Evolutionary conservation across 2,329 filamentous ascomycete species (phyloP).

Genomic region (Claviceps digitariae): DNA sequence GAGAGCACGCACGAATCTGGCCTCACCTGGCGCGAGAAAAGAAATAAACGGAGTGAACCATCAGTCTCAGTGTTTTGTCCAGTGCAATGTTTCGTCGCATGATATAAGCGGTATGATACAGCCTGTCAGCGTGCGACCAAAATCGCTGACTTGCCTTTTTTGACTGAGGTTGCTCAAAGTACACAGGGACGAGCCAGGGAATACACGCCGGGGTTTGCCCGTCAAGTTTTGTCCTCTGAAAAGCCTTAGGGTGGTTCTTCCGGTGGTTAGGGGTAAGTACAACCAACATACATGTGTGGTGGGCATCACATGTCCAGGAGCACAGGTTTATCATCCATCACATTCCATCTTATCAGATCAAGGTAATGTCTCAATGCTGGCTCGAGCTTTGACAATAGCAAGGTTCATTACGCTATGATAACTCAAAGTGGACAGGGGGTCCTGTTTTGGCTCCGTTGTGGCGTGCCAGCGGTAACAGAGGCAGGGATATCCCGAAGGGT

Average conservation of each 20-base stretch:
- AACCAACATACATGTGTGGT: not conserved
- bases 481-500: not conserved
- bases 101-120: not conserved
- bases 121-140: not conserved
- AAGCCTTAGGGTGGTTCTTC: not conserved
- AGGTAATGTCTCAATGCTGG: not conserved
- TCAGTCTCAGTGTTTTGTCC: not conserved
- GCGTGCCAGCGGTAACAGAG: not conserved
- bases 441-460: not conserved
- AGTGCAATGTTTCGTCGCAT: not conserved
- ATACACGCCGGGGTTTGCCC: not conserved
- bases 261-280: not conserved
- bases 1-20: not conserved
- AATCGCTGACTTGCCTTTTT: not conserved
- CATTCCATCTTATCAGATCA: conserved; percentile 6
- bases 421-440: not conserved
- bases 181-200: not conserved
- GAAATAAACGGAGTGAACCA: not conserved
- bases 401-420: not conserved
- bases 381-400: not conserved
- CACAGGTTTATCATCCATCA: not conserved
- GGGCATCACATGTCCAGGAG: not conserved
- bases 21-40: not conserved
- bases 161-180: not conserved
- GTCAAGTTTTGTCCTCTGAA: too few relatives aligned